A percentile compares a stretch with the other conserved stretches of the same genome.
These are phyloP conservation scores for Diutina ranongensis DNA, from an alignment of 1,139 yeast species.

Conservation along the genomic window DNA sequence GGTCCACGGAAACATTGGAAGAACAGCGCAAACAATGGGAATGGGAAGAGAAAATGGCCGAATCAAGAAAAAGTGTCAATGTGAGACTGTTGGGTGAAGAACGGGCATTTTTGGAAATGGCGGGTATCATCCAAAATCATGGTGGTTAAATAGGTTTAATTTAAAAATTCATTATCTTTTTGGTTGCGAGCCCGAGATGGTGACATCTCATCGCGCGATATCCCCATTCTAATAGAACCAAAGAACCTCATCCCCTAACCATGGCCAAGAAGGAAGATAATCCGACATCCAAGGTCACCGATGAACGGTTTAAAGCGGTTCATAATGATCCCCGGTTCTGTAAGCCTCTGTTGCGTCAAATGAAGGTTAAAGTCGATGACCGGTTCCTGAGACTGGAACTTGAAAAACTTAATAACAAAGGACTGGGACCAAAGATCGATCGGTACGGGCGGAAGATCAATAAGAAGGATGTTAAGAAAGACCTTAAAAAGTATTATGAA, in stretches of 20 bases:
- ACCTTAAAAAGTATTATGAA: conserved; percentile 57
- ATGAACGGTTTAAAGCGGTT: conserved; percentile 53
- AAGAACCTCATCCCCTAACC: neutral
- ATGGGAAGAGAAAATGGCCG: conserved; percentile 85
- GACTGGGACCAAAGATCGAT: conserved; percentile 55
- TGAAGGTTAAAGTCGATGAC: conserved; percentile 73
- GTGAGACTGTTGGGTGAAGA: conserved; percentile 63
- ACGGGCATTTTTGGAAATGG: conserved; percentile 80
- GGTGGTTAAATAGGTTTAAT: neutral
- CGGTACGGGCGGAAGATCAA: conserved; percentile 72
- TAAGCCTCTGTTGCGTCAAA: conserved; percentile 55
- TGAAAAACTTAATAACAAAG: conserved; percentile 43
- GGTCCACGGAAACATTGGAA: conserved; percentile 60
- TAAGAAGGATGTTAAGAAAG: conserved; percentile 21
- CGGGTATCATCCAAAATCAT: conserved; percentile 32
- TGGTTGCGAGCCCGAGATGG: neutral
- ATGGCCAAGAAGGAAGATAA: neutral
- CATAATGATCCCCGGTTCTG: conserved; percentile 86
- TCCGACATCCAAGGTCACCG: conserved; percentile 6
- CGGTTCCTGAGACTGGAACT: conserved; percentile 72
- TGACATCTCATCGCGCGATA: neutral
- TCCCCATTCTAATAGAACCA: too few relatives aligned
- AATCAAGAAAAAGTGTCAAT: conserved; percentile 63
- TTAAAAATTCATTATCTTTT: neutral
- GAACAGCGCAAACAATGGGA: conserved; percentile 76